Evolutionary conservation across 257 asterid genomes (phyloP), one percentile per base, ranked within the genome.

Genomic region (Cynanchum wilfordii): DNA sequence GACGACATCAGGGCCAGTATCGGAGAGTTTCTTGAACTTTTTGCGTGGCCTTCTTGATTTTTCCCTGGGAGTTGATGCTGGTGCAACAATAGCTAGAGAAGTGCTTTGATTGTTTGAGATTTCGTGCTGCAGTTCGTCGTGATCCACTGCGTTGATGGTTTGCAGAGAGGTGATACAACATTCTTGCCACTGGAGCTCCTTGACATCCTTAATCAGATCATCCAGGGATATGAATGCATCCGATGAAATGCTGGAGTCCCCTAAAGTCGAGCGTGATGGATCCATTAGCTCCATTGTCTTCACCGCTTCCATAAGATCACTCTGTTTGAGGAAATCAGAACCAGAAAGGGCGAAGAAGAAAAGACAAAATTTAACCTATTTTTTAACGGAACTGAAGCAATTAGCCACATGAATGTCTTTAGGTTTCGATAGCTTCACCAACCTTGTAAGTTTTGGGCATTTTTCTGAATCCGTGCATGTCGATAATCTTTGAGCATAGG

Each of bases 81-180:
- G 67, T 29, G 52, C 16, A 7, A 47, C 47, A 7, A 42, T 42
- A 10, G 73, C 57, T 56, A 60, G 63, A 22, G 50, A 42, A n/a
- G 64, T 6, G 63, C 10, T 38, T 29, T 20, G 13, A n/a, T 20
- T 27, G 42, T 27, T 59, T 38, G 51, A 27, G 69, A 33, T 36
- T 55, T 30, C 54, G 12, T 12, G 24, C 40, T 25, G 50, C 40
- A 29, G 72, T 29, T 45, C 69, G 69, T 52, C 76, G 70, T 44
- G 62, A 74, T 58, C 71, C 16, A 55, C 80, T 62, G 73, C 75
- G 78, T 86, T 80, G 36, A 67, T 76, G 63, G 80, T 83, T 77
- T 76, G 76, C 66, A 90, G 76, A 66, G 96, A 90, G 76, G 92
- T 86, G 78, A 82, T 79, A 76, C 88, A 86, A 77, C 96, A 90